Conservation (phyloP, 202 grass and related monocot species). For the Carex sylvatica region DNA sequence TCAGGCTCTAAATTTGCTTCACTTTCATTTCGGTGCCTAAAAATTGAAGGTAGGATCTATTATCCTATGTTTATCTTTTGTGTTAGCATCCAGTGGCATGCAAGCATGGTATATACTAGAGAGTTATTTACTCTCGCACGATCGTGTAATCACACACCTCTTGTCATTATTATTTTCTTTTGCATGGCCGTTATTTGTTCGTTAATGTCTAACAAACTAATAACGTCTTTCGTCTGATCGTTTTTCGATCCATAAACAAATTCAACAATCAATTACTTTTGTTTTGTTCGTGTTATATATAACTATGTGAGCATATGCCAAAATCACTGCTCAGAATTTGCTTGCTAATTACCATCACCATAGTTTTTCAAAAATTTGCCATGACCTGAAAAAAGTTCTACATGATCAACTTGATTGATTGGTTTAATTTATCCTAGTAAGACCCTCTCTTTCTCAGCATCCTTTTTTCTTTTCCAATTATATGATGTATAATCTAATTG, state of each 20-base stretch:
- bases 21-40: not conserved
- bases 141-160: not conserved
- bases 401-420: not conserved
- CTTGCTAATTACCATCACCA: no score
- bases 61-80: constrained; percentile 11
- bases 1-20: constrained; percentile 5
- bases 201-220: not conserved
- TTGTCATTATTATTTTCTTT: not conserved
- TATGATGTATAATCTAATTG: not conserved
- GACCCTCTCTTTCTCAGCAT: not conserved
- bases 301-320: not conserved
- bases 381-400: not conserved
- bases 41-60: constrained; percentile 17
- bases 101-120: not conserved
- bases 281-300: not conserved
- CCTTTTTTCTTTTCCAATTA: not conserved
- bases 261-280: not conserved
- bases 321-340: no score
- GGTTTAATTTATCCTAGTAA: not conserved
- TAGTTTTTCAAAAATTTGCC: no score
- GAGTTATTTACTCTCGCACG: not conserved
- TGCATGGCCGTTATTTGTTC: not conserved
- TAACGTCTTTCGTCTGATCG: not conserved
- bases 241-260: not conserved
- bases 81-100: not conserved